phyloP scores from a whole-genome alignment of 306 rosid genomes.

The Carpinus viminea region DNA sequence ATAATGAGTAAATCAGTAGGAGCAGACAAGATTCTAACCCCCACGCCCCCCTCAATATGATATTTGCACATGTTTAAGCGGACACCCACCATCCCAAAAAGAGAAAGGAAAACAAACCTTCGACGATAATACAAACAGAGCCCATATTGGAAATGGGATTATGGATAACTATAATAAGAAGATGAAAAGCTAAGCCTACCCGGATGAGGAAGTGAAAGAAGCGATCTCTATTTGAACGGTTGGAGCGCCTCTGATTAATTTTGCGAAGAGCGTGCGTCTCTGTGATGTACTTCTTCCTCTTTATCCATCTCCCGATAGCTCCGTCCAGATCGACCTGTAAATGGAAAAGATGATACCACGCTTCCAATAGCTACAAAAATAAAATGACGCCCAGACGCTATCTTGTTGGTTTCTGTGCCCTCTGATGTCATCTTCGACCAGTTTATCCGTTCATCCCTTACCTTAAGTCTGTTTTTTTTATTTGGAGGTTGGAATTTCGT shows the following conservation, averaged over 20 bases:
- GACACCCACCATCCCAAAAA: neutral
- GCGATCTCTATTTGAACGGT: neutral
- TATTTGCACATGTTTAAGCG: neutral
- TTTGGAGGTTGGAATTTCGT: too few species aligned
- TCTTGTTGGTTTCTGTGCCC: conserved; percentile 7
- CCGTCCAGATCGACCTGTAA: neutral
- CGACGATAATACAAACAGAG: neutral
- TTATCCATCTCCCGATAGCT: neutral
- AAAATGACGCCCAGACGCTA: neutral
- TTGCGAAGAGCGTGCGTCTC: neutral
- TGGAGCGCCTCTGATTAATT: neutral
- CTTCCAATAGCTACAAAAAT: neutral
- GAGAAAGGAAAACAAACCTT: neutral
- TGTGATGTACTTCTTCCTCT: neutral
- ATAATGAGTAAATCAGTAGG: neutral
- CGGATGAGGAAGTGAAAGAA: neutral
- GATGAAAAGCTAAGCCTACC: neutral
- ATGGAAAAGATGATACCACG: too few species aligned
- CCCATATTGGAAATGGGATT: neutral
- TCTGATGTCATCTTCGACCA: neutral
- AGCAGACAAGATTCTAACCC: neutral
- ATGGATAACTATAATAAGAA: neutral
- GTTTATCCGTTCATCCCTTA: neutral
- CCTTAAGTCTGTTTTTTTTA: neutral
- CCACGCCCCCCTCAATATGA: neutral